Evolutionary conservation across 768 basidiomycete species (phyloP).

Genomic region (Auricularia sp.): DNA sequence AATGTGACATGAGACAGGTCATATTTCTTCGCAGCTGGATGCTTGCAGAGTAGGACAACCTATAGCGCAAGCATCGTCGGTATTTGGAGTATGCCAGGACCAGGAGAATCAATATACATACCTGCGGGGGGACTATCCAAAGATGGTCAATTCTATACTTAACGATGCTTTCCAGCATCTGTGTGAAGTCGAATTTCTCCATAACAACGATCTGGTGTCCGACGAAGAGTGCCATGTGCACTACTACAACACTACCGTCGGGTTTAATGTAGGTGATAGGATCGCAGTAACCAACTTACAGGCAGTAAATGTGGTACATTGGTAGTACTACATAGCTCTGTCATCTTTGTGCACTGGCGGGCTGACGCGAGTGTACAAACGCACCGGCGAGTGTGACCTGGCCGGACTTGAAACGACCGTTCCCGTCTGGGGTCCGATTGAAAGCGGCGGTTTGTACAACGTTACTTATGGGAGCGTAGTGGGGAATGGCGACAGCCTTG

Average conservation of each 20-base stretch:
- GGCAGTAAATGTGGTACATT: slow-evolving; percentile 17
- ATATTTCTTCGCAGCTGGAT: slow-evolving; percentile 42
- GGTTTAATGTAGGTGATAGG: no score
- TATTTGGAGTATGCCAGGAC: neutral
- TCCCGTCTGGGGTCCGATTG: slow-evolving; percentile 37
- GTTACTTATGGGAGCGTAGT: slow-evolving; percentile 50
- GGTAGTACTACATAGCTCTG: slow-evolving; percentile 7
- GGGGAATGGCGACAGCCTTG: slow-evolving; percentile 57
- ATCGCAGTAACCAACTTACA: slow-evolving; percentile 10
- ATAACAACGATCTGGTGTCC: slow-evolving; percentile 37
- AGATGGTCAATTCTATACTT: slow-evolving; percentile 48
- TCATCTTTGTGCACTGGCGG: no score
- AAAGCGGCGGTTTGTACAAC: slow-evolving; percentile 51
- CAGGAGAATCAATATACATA: neutral
- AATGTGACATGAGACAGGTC: slow-evolving; percentile 37
- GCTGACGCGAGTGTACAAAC: slow-evolving; percentile 7
- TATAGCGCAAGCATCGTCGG: slow-evolving; percentile 48
- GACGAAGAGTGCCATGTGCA: slow-evolving; percentile 15
- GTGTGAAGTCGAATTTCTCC: slow-evolving; percentile 51
- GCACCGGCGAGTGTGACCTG: slow-evolving; percentile 52
- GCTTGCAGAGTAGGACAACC: slow-evolving; percentile 52
- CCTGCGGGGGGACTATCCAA: slow-evolving; percentile 28
- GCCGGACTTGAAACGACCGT: slow-evolving; percentile 44
- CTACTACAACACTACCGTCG: slow-evolving; percentile 1
- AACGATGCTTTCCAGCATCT: slow-evolving; percentile 52